Evolutionary conservation across 768 basidiomycete species (phyloP), one percentile per base, ranked within the genome.

Genomic region (Podaxis sp.): DNA sequence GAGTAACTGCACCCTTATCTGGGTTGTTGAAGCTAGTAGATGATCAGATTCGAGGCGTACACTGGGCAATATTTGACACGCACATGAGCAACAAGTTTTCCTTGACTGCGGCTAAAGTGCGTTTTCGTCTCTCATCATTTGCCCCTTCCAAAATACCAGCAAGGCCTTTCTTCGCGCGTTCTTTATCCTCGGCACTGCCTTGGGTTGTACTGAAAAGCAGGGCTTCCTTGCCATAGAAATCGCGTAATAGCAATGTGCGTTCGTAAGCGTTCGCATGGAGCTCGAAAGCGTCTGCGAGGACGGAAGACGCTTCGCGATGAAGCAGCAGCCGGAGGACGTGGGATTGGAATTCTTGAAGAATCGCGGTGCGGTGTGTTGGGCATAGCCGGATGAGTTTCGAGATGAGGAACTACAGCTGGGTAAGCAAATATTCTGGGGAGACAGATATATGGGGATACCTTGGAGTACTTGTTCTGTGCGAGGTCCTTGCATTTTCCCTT

Each of bases 191-290:
- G 0, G 79, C 81, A 48, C 82, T 86, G 13, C 84, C 85, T 18
- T 69, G 75, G 0, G 77, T 82, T 5, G 81, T 65, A 5, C 74
- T 78, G 72, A 96, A 93, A 32, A 98, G 73, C 2, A 81, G 77
- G 0, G 87, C 88, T 71, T 98, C 95, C 70, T 90, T 91, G 13
- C 95, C 95, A 65, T 94, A 98, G 64, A 97, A 93, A 62, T 94
- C 92, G 16, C 89, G 84, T 5, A 96, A 76, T 4, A 98, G 78
- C 21, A 93, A 76, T 0, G 88, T 82, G 18, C 92, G 84, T 67
- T 96, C 93, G 64, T 90, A 91, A 1, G 91, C 86, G 54, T 93
- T 93, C 5, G 89, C 82, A 67, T 93, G 90, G 0, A 95, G 81
- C 69, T 95, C 94, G 67, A 90, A 98, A 0, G 93, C 83, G 67